A percentile compares a stretch with the other conserved stretches of the same genome.
phyloP scores from a whole-genome alignment of 345 rosid genomes.

The Citrus australasica region DNA sequence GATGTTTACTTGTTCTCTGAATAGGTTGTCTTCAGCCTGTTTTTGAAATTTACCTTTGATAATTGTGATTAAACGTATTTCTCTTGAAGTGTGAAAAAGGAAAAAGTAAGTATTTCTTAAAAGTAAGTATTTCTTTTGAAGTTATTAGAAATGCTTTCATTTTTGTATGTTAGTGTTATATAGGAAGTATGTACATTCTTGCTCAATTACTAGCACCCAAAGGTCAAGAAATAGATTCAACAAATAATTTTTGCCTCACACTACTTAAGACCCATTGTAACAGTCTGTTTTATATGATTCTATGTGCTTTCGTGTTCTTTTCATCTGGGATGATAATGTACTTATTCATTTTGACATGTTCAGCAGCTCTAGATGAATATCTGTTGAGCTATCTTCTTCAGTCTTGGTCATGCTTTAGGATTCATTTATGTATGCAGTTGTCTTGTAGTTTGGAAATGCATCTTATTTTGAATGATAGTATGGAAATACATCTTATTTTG shows the following conservation, averaged over 20 bases:
- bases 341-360: neutral
- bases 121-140: neutral
- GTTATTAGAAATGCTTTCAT: neutral
- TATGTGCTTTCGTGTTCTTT: neutral
- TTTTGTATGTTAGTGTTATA: neutral
- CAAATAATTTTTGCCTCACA: neutral
- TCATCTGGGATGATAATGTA: neutral
- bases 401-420: neutral
- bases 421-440: neutral
- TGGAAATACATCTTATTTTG: neutral
- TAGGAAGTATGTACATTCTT: neutral
- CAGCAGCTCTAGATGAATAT: neutral
- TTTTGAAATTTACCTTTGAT: neutral
- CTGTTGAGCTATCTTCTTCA: neutral
- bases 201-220: neutral
- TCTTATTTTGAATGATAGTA: neutral
- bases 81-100: neutral
- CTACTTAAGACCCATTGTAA: neutral
- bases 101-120: no score
- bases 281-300: neutral
- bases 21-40: neutral
- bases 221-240: neutral
- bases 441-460: neutral
- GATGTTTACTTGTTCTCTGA: neutral
- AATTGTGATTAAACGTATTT: neutral